Evolutionary conservation across 306 rosid genomes (phyloP), one percentile per base, ranked within the genome.

Genomic region (Corylus avellana): DNA sequence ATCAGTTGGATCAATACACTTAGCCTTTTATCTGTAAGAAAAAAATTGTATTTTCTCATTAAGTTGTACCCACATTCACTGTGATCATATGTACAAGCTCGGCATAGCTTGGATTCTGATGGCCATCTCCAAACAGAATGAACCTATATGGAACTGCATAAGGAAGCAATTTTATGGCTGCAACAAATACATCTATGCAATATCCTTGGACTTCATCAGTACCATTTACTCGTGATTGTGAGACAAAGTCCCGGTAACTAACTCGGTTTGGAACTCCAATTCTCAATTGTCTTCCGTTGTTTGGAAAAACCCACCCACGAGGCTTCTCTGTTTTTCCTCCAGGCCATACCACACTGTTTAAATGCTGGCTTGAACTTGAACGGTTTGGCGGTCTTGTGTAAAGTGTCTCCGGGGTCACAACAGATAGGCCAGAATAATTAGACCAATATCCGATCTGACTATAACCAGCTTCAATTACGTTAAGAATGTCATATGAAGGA

Each of bases 301-400:
- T 70, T 5, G 79, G 78, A 44, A 86, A 75, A 84, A 88, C 85
- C 91, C 91, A 88, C 3, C 89, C 91, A 13, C 91, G 86, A 71
- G 91, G 91, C 58, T 17, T 79, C 14, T 13, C 29, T 39, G 64
- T 84, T 61, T 70, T 79, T 49, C 89, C 88, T 78, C 89, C 91
- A 5, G 91, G 85, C 91, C 91, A 88, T 44, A 76, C 69, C 3
- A 77, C 80, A 37, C 42, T 32, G 74, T 39, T 11, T 70, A 88
- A 68, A 70, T 35, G 73, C 58, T 88, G 85, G 78, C 56, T 76
- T 13, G 79, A 68, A 50, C 35, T 54, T 4, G 91, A 83, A 57
- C 39, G 62, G 81, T 84, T 81, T 6, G 70, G 64, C 51, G 68
- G 29, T 69, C 56, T 78, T 32, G 44, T 9, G 27, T 80, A 75